Conservation (phyloP, 1,284 basidiomycete genomes). For the Marasmius fiardii region DNA sequence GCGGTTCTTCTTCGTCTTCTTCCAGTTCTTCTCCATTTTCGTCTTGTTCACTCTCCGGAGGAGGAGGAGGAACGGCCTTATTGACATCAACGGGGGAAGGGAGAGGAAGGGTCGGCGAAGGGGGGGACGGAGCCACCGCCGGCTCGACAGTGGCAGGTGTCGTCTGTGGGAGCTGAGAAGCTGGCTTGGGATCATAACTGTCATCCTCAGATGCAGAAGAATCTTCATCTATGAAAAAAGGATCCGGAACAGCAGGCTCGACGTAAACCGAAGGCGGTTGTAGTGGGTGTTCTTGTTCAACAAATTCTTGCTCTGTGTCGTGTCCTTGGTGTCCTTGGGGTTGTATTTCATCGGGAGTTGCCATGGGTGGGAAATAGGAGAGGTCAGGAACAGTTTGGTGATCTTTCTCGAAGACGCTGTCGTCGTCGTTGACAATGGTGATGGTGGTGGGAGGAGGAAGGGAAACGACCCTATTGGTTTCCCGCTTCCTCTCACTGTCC, state of each 20-base stretch:
- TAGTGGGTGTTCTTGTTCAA: not conserved
- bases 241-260: slow-evolving; percentile 1
- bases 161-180: not conserved
- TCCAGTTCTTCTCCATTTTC: too few species aligned
- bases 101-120: slow-evolving; percentile 16
- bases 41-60: slow-evolving; percentile 26
- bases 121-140: not conserved
- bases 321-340: not conserved
- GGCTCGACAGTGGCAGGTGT: not conserved
- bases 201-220: not conserved
- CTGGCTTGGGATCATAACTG: not conserved
- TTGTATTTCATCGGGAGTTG: not conserved
- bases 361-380: not conserved
- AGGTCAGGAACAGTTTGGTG: not conserved
- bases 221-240: not conserved
- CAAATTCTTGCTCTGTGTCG: not conserved
- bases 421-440: not conserved
- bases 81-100: slow-evolving; percentile 27
- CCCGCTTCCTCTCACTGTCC: not conserved
- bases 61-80: slow-evolving; percentile 44
- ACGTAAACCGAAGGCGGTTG: not conserved
- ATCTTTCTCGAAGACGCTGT: not conserved
- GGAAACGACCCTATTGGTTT: not conserved
- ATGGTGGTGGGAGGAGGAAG: not conserved
- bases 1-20: slow-evolving; percentile 47